Conservation (phyloP, 768 basidiomycete genomes). For the Lepiota subincarnata region DNA sequence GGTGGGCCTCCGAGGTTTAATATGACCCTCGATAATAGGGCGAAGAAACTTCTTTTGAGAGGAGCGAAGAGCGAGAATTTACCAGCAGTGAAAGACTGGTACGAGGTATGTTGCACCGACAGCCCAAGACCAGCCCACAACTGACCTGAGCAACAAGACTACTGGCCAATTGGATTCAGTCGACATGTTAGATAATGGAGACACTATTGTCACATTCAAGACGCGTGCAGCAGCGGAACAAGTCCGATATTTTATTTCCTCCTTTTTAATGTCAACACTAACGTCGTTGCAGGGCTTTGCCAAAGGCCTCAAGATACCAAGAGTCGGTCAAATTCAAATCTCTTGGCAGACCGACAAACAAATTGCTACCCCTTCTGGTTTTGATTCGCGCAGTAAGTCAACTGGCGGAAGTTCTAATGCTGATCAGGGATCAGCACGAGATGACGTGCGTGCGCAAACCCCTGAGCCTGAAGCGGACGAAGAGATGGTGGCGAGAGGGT, state of each 20-base stretch:
- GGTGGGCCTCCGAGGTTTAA: conserved; percentile 64
- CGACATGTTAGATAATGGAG: conserved; percentile 50
- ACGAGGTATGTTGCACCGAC: conserved; percentile 50
- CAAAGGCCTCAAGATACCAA: conserved; percentile 65
- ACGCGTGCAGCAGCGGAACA: conserved; percentile 74
- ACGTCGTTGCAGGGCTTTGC: conserved; percentile 52
- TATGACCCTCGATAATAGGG: conserved; percentile 89
- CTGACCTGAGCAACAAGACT: conserved; percentile 35
- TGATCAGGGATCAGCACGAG: conserved; percentile 11
- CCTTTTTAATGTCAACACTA: conserved; percentile 5
- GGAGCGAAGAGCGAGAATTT: conserved; percentile 50
- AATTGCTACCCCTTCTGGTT: conserved; percentile 15
- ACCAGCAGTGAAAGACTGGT: conserved; percentile 76
- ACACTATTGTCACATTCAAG: conserved; percentile 65
- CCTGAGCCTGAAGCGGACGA: conserved; percentile 45
- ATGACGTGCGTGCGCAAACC: conserved; percentile 27
- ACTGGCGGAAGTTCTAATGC: conserved; percentile 7
- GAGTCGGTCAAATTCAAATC: conserved; percentile 60
- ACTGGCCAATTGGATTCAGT: conserved; percentile 69
- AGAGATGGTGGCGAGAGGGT: conserved; percentile 61
- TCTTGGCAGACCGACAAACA: conserved; percentile 54
- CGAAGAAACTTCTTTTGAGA: conserved; percentile 74
- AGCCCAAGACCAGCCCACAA: background rate
- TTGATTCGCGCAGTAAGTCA: conserved; percentile 13
- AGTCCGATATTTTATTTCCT: conserved; percentile 30